Evolutionary conservation across 1,284 basidiomycete species (phyloP).

Genomic region (Cryptococcus floricola): DNA sequence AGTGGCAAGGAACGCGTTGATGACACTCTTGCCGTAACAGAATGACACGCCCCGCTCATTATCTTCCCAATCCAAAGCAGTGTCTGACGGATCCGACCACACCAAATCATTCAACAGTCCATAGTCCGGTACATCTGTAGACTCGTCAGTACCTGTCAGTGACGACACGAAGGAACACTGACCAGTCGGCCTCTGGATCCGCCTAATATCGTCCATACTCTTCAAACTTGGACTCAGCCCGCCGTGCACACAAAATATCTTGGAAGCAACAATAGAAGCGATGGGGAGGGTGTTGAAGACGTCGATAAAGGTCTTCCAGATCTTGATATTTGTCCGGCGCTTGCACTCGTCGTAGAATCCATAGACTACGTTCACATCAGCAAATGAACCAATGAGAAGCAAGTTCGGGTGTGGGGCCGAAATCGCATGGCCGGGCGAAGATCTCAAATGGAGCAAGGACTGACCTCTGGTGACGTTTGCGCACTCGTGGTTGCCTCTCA

Average conservation of each 20-base stretch:
- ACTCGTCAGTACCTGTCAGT: constrained; percentile 5
- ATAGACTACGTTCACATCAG: constrained; percentile 47
- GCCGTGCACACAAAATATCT: constrained; percentile 58
- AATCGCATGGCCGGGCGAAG: too few relatives aligned
- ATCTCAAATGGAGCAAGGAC: constrained; percentile 23
- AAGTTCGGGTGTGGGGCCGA: not conserved
- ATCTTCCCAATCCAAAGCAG: constrained; percentile 98
- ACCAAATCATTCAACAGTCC: constrained; percentile 92
- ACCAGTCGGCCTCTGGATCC: constrained; percentile 98
- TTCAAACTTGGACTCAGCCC: constrained; percentile 83
- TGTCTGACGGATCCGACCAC: constrained; percentile 99
- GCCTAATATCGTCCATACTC: constrained; percentile 99
- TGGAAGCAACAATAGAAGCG: constrained; percentile 61
- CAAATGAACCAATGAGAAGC: too few relatives aligned
- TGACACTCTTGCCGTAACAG: constrained; percentile 90
- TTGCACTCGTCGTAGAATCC: constrained; percentile 64
- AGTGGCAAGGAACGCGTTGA: constrained; percentile 96
- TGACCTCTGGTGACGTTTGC: constrained; percentile 96
- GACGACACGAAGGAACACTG: constrained; percentile 90
- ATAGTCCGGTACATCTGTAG: constrained; percentile 12
- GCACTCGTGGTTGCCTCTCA: constrained; percentile 98
- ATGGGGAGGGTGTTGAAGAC: constrained; percentile 65
- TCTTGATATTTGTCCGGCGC: constrained; percentile 62
- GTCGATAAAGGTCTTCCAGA: constrained; percentile 64
- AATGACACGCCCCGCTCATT: constrained; percentile 94